Evolutionary conservation across 768 basidiomycete genomes (phyloP).

Genomic region (Boletus tylopilopsis): DNA sequence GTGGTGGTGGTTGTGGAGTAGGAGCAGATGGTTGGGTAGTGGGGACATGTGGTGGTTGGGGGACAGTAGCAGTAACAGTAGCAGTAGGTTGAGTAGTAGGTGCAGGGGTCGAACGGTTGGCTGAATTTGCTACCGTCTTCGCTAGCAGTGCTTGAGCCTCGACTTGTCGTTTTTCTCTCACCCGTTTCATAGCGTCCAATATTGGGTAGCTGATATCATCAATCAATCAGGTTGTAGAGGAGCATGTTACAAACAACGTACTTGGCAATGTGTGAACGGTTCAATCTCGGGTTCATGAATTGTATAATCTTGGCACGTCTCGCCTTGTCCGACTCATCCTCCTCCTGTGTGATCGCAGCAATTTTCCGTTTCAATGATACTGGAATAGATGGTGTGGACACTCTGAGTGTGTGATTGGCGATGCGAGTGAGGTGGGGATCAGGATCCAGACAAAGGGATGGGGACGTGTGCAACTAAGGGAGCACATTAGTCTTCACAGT

Average conservation of each 20-base stretch:
- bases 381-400: slow-evolving; percentile 70
- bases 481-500: slow-evolving; percentile 7
- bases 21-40: slow-evolving; percentile 25
- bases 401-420: slow-evolving; percentile 69
- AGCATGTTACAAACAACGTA: slow-evolving; percentile 26
- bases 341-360: slow-evolving; percentile 63
- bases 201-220: slow-evolving; percentile 47
- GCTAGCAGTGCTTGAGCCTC: slow-evolving; percentile 21
- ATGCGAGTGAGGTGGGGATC: slow-evolving; percentile 73
- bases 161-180: slow-evolving; percentile 26
- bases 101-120: slow-evolving; percentile 26
- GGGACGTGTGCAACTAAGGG: slow-evolving; percentile 63
- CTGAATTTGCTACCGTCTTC: slow-evolving; percentile 29
- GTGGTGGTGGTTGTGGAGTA: slow-evolving; percentile 29
- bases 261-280: slow-evolving; percentile 45
- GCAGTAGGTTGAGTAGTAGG: slow-evolving; percentile 31
- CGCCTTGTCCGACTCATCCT: slow-evolving; percentile 72
- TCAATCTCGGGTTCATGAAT: slow-evolving; percentile 68
- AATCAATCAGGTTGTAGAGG: slow-evolving; percentile 1
- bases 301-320: slow-evolving; percentile 72
- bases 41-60: slow-evolving; percentile 33
- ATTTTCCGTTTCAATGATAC: slow-evolving; percentile 76
- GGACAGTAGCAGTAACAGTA: too few relatives aligned
- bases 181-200: slow-evolving; percentile 45
- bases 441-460: slow-evolving; percentile 77